Conservation (phyloP, 768 basidiomycete genomes). For the Lactifluus piperatus region DNA sequence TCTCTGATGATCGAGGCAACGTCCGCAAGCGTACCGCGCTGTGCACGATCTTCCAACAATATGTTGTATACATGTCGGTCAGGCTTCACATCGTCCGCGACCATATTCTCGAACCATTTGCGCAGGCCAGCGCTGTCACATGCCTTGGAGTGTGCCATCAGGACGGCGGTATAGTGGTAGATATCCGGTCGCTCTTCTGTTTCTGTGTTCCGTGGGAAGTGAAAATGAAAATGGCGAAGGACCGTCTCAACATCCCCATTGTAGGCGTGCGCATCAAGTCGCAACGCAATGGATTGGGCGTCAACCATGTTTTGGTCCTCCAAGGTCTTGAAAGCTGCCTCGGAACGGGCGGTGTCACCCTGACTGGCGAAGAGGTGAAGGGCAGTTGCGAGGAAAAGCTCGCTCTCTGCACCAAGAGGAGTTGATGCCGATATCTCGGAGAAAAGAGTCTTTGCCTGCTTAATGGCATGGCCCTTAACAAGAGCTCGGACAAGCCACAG, state of each 20-base stretch:
- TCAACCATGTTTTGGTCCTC: conserved; percentile 24
- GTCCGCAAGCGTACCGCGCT: conserved; percentile 44
- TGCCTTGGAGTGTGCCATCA: conserved; percentile 43
- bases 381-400: conserved; percentile 31
- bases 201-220: conserved; percentile 35
- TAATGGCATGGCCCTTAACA: conserved; percentile 23
- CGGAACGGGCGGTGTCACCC: conserved; percentile 39
- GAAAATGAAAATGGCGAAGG: conserved; percentile 42
- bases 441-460: conserved; percentile 39
- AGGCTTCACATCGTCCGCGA: conserved; percentile 40
- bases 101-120: conserved; percentile 46
- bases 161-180: conserved; percentile 46
- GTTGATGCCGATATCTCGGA: conserved; percentile 23
- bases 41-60: conserved; percentile 49
- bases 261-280: conserved; percentile 50
- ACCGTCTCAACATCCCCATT: conserved; percentile 35
- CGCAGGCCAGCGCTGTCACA: conserved; percentile 43
- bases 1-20: conserved; percentile 44
- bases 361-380: conserved; percentile 44
- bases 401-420: conserved; percentile 8
- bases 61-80: conserved; percentile 50
- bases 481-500: conserved; percentile 15
- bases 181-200: conserved; percentile 34
- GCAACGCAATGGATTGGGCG: conserved; percentile 31
- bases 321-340: conserved; percentile 36